Conservation (phyloP, 2,329 filamentous ascomycete genomes). For the Pezicula neosporulosa region DNA sequence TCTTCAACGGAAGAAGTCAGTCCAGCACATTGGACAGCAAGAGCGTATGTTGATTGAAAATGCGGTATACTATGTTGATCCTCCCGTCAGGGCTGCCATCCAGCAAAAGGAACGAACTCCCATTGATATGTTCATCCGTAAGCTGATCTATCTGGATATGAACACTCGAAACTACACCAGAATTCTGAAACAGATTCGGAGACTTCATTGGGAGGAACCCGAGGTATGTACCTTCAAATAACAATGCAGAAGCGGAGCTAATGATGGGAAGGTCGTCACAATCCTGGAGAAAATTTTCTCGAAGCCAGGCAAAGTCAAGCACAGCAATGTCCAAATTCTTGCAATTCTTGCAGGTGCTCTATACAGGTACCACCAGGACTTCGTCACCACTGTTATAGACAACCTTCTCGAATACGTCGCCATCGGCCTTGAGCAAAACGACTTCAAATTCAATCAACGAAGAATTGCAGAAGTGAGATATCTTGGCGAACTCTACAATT, state of each 20-base stretch:
- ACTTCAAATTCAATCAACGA: constrained; percentile 96
- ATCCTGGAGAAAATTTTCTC: constrained; percentile 80
- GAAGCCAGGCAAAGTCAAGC: constrained; percentile 96
- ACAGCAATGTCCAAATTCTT: constrained; percentile 91
- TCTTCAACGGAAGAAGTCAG: constrained; percentile 90
- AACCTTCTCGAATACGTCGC: constrained; percentile 85
- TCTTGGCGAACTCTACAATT: constrained; percentile 94
- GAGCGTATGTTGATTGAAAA: constrained; percentile 99
- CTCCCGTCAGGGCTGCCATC: constrained; percentile 87
- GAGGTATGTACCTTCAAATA: constrained; percentile 50
- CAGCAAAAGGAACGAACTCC: constrained; percentile 95
- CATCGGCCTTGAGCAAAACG: constrained; percentile 88
- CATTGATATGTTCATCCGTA: constrained; percentile 87
- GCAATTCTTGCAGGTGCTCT: constrained; percentile 86
- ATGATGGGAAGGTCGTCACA: constrained; percentile 21
- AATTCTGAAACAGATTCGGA: constrained; percentile 88
- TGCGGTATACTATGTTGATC: constrained; percentile 95
- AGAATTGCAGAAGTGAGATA: constrained; percentile 96
- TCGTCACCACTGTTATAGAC: constrained; percentile 88
- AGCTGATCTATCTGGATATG: constrained; percentile 89
- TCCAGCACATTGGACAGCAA: constrained; percentile 90
- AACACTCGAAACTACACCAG: constrained; percentile 93
- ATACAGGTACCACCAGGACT: constrained; percentile 87
- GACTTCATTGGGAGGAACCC: constrained; percentile 94
- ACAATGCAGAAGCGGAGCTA: background rate